phyloP scores from a whole-genome alignment of 129 eudicot species.

The Pseudognaphalium luteoalbum region DNA sequence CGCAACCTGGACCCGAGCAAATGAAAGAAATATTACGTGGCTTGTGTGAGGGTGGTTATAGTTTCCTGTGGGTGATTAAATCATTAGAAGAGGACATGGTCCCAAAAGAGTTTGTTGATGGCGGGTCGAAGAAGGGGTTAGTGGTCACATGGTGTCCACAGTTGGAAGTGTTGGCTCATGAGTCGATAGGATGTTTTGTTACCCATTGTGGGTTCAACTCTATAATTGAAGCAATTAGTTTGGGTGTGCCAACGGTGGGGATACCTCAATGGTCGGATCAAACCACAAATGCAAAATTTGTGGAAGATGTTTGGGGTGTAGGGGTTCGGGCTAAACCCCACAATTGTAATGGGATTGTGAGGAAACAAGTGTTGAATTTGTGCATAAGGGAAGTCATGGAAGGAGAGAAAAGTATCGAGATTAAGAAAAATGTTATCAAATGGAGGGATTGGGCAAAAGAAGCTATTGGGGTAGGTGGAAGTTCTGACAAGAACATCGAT shows the following conservation, averaged over 20 bases:
- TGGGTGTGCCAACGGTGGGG: conserved; percentile 40
- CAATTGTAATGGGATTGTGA: conserved; percentile 35
- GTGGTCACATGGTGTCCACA: conserved; percentile 44
- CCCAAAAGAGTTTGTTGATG: conserved; percentile 9
- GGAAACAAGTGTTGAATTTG: conserved; percentile 22
- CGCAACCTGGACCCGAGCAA: conserved; percentile 28
- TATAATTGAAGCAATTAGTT: conserved; percentile 35
- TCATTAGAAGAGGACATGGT: conserved; percentile 22
- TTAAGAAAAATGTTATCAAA: conserved; percentile 24
- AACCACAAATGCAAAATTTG: conserved; percentile 37
- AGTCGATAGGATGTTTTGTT: conserved; percentile 43
- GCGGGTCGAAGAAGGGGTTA: conserved; percentile 22
- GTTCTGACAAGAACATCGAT: conserved; percentile 35
- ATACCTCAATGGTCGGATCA: conserved; percentile 47
- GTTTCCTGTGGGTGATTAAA: conserved; percentile 41
- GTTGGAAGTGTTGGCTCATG: conserved; percentile 40
- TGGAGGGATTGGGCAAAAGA: conserved; percentile 35
- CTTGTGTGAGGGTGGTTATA: conserved; percentile 21
- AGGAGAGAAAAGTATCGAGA: conserved; percentile 31
- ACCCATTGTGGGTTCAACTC: conserved; percentile 48
- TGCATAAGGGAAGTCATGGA: conserved; percentile 44
- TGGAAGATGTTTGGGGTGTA: conserved; percentile 43
- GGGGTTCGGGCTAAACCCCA: conserved; percentile 37
- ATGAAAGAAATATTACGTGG: conserved; percentile 32
- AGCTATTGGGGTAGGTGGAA: conserved; percentile 35